Evolutionary conservation across 352 stramenopile genomes (phyloP), one percentile per base, ranked within the genome.

Genomic region (Plasmopara halstedii): DNA sequence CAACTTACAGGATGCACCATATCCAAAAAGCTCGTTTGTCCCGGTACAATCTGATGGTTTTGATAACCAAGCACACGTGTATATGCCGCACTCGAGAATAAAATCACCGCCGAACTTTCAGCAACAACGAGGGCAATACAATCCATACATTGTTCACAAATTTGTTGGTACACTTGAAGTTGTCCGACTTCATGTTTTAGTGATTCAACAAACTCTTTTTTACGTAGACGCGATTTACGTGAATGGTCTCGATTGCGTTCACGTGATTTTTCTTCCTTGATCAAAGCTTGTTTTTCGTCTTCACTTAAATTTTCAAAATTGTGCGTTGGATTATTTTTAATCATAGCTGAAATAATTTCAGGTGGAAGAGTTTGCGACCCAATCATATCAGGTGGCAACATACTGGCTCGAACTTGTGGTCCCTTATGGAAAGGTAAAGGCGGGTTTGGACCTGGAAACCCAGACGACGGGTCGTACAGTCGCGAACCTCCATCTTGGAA

Each of bases 221-320:
- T 98, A 37, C 92, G 81, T 43, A 95, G 64, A 9, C 92, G 81
- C 42, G 88, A 97, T 68, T 97, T 97, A 64, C 91, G 85, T 41
- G 92, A 96, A 68, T 98, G 92, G 58, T 98, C 90, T 31, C 90
- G 81, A 67, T 98, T 98, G 36, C 92, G 78, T 58, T 97, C 88
- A 13, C 88, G 72, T 15, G 67, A 85, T 60, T 89, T 88, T 46
- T 88, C 80, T 42, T 88, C 80, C 54, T 92, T 92, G 29, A 88
- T 58, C 25, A 89, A 56, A 42, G 80, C 78, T 19, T 75, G 65
- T 42, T 85, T 81, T 39, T 92, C 80, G 26, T 88, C 79, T 42
- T 92, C 80, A 46, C 75, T 89, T 37, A 89, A 37, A 42, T 83
- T 83, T n/a, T 82, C 74, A 78, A 72, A 83, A 54, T 74, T 75